Evolutionary conservation across 2,329 filamentous ascomycete genomes (phyloP).

Genomic region (Diaporthe caulivora): DNA sequence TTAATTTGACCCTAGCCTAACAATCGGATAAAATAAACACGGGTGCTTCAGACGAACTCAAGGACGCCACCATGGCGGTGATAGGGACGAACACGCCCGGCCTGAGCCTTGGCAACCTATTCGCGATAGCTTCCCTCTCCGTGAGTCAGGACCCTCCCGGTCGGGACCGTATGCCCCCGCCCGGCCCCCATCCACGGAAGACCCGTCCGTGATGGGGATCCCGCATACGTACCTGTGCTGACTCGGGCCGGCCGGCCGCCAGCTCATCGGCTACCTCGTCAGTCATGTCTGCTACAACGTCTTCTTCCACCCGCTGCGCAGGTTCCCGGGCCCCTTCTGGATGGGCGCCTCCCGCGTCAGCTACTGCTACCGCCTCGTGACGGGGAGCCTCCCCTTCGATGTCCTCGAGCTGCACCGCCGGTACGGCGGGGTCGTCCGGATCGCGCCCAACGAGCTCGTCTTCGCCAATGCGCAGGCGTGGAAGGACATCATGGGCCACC

Average conservation of each 20-base stretch:
- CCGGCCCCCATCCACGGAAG: neutral
- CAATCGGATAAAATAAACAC: neutral
- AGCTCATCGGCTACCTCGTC: conserved; percentile 31
- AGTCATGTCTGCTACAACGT: conserved; percentile 38
- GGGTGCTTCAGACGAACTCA: neutral
- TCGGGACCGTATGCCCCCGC: neutral
- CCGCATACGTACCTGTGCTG: neutral
- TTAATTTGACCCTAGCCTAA: neutral
- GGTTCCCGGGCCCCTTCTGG: conserved; percentile 41
- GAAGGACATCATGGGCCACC: conserved; percentile 48
- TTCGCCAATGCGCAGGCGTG: conserved; percentile 53
- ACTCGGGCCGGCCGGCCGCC: neutral
- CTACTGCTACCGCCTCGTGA: conserved; percentile 30
- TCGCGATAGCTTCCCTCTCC: conserved; percentile 33
- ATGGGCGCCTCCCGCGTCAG: conserved; percentile 38
- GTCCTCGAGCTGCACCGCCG: conserved; percentile 46
- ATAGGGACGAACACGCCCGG: neutral
- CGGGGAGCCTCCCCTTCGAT: conserved; percentile 29
- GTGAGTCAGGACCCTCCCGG: conserved; percentile 18
- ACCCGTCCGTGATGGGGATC: neutral
- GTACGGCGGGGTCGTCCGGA: conserved; percentile 57
- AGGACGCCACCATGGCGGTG: conserved; percentile 17
- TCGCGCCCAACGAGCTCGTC: conserved; percentile 56
- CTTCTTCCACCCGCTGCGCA: conserved; percentile 42
- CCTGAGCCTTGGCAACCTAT: conserved; percentile 18